phyloP scores from a whole-genome alignment of 2,329 filamentous ascomycete genomes.

The Geosmithia morbida region DNA sequence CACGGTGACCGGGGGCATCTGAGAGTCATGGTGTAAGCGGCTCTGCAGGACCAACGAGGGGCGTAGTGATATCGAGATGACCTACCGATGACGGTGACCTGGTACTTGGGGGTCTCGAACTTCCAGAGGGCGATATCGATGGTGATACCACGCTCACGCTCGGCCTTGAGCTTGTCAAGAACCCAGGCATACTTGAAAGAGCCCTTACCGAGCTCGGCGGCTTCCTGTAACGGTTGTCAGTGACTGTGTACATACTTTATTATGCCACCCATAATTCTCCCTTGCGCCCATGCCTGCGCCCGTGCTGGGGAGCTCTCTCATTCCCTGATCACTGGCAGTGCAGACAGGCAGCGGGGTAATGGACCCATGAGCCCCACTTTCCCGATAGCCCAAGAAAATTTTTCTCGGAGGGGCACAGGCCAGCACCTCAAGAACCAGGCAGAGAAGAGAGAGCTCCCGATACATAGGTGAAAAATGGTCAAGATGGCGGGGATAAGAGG shows the following conservation, averaged over 20 bases:
- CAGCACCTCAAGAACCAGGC: neutral
- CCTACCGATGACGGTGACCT: constrained; percentile 93
- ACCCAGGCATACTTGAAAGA: constrained; percentile 99
- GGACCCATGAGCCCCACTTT: constrained; percentile 6
- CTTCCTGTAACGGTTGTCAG: constrained; percentile 52
- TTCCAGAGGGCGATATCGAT: constrained; percentile 99
- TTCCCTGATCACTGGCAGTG: neutral
- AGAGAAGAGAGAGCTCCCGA: neutral
- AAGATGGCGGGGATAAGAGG: constrained; percentile 4
- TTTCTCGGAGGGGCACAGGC: constrained; percentile 6
- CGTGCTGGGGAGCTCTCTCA: constrained; percentile 1
- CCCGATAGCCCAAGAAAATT: constrained; percentile 11
- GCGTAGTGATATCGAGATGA: constrained; percentile 6
- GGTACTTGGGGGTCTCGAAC: constrained; percentile 98
- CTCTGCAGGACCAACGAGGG: neutral
- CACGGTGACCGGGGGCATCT: constrained; percentile 98
- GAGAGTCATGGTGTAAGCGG: constrained; percentile 5
- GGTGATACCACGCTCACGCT: constrained; percentile 99
- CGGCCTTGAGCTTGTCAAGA: constrained; percentile 99
- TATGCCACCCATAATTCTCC: neutral
- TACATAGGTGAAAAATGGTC: neutral
- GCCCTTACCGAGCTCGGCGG: constrained; percentile 97
- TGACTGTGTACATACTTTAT: constrained; percentile 1
- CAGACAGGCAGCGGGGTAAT: constrained; percentile 5
- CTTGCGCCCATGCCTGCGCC: neutral